phyloP scores from a whole-genome alignment of 2,329 filamentous ascomycete genomes.

The Aureobasidium mangrovei region DNA sequence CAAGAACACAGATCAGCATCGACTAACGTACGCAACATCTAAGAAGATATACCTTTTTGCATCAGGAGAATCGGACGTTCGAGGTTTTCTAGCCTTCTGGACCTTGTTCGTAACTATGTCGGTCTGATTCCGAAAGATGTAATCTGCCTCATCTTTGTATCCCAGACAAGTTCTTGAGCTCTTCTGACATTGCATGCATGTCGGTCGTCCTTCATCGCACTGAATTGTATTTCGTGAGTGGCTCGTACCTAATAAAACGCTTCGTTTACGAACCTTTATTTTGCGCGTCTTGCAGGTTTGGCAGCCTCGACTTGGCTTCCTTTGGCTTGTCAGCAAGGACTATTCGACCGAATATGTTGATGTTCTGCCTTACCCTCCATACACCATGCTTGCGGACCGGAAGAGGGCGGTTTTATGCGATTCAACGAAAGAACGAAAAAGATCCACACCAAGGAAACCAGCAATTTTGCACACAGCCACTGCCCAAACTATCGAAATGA shows the following conservation, averaged over 20 bases:
- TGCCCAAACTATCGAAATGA: background rate
- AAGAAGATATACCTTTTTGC: background rate
- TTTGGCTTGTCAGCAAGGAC: background rate
- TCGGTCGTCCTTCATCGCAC: conserved; percentile 61
- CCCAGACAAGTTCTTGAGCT: conserved; percentile 56
- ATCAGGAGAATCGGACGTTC: conserved; percentile 1
- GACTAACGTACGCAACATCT: background rate
- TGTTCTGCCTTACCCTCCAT: conserved; percentile 8
- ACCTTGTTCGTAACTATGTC: conserved; percentile 35
- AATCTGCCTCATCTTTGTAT: conserved; percentile 62
- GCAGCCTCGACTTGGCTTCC: conserved; percentile 44
- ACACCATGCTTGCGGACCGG: conserved; percentile 7
- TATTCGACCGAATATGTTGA: background rate
- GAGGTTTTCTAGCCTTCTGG: conserved; percentile 1
- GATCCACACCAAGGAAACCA: background rate
- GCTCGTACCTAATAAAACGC: background rate
- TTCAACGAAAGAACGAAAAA: background rate
- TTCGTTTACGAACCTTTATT: conserved; percentile 53
- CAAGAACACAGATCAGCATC: background rate
- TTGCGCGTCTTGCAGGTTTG: conserved; percentile 65
- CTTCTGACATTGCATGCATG: conserved; percentile 56
- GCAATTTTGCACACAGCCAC: background rate
- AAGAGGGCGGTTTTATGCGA: background rate
- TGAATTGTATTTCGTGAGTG: conserved; percentile 24
- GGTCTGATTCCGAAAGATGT: conserved; percentile 65